phyloP scores from a whole-genome alignment of 371 early-diverging fungal genomes.

The Syncephalastrum racemosum region DNA sequence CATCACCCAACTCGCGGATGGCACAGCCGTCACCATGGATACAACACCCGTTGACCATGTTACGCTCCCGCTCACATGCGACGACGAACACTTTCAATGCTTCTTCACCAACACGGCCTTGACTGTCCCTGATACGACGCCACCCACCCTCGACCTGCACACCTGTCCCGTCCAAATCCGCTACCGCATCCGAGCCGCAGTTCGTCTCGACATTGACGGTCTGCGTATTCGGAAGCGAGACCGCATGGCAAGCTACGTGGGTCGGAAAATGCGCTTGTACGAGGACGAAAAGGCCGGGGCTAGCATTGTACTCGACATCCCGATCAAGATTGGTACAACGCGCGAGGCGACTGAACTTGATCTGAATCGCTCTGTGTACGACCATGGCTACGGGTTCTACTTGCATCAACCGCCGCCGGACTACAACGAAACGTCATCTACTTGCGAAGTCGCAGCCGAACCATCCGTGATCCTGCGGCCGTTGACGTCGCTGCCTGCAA shows the following conservation, averaged over 20 bases:
- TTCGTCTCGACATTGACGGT: constrained; percentile 23
- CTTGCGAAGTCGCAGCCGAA: too few relatives aligned
- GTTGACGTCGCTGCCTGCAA: too few relatives aligned
- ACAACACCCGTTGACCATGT: constrained; percentile 12
- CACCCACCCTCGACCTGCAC: constrained; percentile 14
- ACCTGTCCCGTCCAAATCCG: constrained; percentile 17
- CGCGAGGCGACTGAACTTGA: not conserved
- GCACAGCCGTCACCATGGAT: constrained; percentile 13
- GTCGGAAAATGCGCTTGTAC: constrained; percentile 7
- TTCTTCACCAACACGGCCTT: constrained; percentile 15
- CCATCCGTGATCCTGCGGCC: too few relatives aligned
- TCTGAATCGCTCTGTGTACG: constrained; percentile 7
- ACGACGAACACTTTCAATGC: constrained; percentile 9
- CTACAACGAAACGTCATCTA: not conserved
- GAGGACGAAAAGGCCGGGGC: constrained; percentile 12
- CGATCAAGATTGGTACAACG: constrained; percentile 13
- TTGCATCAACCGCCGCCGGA: constrained; percentile 16
- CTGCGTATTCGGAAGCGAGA: constrained; percentile 14
- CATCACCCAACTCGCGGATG: constrained; percentile 10
- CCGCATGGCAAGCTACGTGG: constrained; percentile 13
- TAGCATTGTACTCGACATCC: constrained; percentile 10
- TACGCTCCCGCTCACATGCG: constrained; percentile 24
- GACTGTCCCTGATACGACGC: constrained; percentile 15
- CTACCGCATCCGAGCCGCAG: constrained; percentile 23
- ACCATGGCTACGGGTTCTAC: constrained; percentile 17